These are phyloP conservation scores for Bipolaris sorokiniana DNA, from an alignment of 2,329 filamentous ascomycete species.

Conservation along the genomic window DNA sequence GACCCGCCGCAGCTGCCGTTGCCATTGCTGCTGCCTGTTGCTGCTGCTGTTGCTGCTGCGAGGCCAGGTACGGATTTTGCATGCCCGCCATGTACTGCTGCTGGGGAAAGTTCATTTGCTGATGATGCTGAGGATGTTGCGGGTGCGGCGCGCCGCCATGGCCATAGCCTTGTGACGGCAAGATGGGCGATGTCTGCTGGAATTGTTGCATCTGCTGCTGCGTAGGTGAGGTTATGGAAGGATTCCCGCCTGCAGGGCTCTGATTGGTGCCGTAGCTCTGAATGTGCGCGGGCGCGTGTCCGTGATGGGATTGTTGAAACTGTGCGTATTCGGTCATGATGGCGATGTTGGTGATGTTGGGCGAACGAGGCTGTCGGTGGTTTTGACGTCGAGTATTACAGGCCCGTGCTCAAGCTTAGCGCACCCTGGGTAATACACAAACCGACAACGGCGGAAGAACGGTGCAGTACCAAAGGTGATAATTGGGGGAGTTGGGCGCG, in stretches of 20 bases:
- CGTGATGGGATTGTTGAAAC: slow-evolving; percentile 55
- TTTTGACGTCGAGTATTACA: neutral
- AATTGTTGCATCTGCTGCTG: slow-evolving; percentile 59
- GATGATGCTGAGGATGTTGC: slow-evolving; percentile 65
- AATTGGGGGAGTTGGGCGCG: neutral
- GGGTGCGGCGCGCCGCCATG: slow-evolving; percentile 68
- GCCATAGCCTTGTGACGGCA: slow-evolving; percentile 74
- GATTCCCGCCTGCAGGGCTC: slow-evolving; percentile 44
- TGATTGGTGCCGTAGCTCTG: slow-evolving; percentile 48
- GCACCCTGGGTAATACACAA: neutral
- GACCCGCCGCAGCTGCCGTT: slow-evolving; percentile 88
- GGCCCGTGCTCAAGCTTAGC: too few relatives aligned
- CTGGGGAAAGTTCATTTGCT: slow-evolving; percentile 77
- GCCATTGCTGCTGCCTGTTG: slow-evolving; percentile 94
- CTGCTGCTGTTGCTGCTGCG: slow-evolving; percentile 89
- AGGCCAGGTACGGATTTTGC: slow-evolving; percentile 76
- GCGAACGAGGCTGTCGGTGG: slow-evolving; percentile 18
- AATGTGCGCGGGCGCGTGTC: slow-evolving; percentile 51
- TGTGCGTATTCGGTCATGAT: slow-evolving; percentile 57
- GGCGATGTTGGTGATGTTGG: slow-evolving; percentile 27
- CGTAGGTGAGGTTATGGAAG: slow-evolving; percentile 73
- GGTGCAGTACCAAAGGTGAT: neutral
- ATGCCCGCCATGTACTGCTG: slow-evolving; percentile 79
- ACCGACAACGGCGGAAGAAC: slow-evolving; percentile 27
- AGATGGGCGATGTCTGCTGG: slow-evolving; percentile 77